Conservation (phyloP, 331 rosid species). For the Malus hybrid region DNA sequence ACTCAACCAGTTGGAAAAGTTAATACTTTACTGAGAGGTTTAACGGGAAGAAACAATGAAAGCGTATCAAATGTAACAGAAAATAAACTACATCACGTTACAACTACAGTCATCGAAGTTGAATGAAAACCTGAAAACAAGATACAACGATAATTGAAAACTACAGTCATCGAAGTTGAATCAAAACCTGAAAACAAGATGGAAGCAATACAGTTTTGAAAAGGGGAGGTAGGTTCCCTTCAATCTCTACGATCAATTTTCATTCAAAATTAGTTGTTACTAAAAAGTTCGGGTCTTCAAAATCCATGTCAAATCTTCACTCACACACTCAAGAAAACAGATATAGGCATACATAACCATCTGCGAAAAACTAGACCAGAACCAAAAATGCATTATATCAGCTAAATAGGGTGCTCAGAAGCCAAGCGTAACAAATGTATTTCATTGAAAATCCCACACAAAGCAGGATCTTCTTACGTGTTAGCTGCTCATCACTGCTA, state of each 20-base stretch:
- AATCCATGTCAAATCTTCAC: neutral
- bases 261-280: no score
- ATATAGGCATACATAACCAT: neutral
- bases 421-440: neutral
- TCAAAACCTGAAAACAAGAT: neutral
- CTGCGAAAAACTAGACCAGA: neutral
- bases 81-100: neutral
- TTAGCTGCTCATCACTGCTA: conserved; percentile 29
- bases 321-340: neutral
- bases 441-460: conserved; percentile 17
- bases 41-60: neutral
- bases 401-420: conserved; percentile 7
- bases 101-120: neutral
- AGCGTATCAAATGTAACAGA: neutral
- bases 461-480: conserved; percentile 17
- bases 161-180: neutral
- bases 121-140: neutral
- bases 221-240: no score
- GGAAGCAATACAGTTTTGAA: no score
- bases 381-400: neutral
- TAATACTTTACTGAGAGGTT: neutral
- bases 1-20: neutral
- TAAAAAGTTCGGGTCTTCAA: neutral
- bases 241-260: no score
- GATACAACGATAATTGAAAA: neutral